Conservation (phyloP, 306 rosid genomes). For the Rosa persica region DNA sequence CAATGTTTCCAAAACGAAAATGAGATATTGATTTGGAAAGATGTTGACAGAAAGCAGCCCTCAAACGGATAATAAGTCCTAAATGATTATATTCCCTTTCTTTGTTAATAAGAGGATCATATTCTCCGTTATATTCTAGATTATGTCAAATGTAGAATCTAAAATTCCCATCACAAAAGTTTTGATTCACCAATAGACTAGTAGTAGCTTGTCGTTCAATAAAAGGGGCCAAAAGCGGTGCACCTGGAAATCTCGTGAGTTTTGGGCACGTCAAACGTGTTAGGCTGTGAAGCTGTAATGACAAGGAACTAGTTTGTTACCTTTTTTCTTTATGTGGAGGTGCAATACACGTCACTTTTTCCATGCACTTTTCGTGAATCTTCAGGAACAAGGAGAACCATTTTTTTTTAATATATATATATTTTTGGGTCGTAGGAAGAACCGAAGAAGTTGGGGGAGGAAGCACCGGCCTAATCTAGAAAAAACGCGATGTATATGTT, state of each 20-base stretch:
- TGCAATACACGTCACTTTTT: background rate
- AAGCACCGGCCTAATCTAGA: background rate
- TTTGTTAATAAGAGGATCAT: background rate
- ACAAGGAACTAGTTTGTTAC: background rate
- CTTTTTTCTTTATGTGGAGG: background rate
- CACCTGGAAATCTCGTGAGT: background rate
- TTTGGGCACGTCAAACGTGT: background rate
- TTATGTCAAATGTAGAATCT: background rate
- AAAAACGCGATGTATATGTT: background rate
- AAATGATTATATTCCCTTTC: background rate
- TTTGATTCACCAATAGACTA: background rate
- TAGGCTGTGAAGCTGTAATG: background rate
- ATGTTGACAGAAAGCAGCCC: background rate
- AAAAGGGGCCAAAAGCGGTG: background rate
- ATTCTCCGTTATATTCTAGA: constrained; percentile 1
- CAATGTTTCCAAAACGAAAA: background rate
- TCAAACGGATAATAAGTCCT: background rate
- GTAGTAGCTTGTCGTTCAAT: background rate
- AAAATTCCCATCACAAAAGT: background rate
- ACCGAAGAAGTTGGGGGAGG: background rate
- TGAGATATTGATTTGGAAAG: background rate
- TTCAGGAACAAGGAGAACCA: background rate
- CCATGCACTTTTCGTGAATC: constrained; percentile 1
- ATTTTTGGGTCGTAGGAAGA: background rate
- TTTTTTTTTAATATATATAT: too few species aligned